phyloP scores from a whole-genome alignment of 2,329 filamentous ascomycete species.

The Dothideomycetidae sp. region DNA sequence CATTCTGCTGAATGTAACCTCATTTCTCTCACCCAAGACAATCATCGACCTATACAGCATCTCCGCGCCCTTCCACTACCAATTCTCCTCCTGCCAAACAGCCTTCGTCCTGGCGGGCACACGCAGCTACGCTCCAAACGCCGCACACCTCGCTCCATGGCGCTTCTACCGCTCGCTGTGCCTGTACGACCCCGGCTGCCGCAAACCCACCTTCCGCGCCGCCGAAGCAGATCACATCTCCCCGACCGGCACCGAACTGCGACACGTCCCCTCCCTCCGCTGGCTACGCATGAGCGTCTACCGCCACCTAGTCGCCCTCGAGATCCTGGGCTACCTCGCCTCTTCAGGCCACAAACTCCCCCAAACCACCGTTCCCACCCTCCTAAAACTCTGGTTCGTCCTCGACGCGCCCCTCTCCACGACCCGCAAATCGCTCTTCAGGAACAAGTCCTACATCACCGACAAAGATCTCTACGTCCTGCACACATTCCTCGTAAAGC shows the following conservation, averaged over 20 bases:
- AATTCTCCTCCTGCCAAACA: slow-evolving; percentile 45
- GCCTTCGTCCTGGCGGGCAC: slow-evolving; percentile 46
- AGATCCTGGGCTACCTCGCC: slow-evolving; percentile 50
- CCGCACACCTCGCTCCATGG: slow-evolving; percentile 46
- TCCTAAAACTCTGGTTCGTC: slow-evolving; percentile 56
- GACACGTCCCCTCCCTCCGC: slow-evolving; percentile 45
- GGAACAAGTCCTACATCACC: slow-evolving; percentile 40
- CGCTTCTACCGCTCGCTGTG: slow-evolving; percentile 43
- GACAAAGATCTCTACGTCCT: slow-evolving; percentile 46
- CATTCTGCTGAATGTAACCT: slow-evolving; percentile 41
- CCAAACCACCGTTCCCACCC: slow-evolving; percentile 13
- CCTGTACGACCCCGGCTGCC: slow-evolving; percentile 42
- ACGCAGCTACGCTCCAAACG: slow-evolving; percentile 38
- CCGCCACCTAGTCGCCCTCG: slow-evolving; percentile 41
- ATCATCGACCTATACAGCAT: slow-evolving; percentile 51
- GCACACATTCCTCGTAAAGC: slow-evolving; percentile 55
- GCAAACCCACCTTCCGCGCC: slow-evolving; percentile 11
- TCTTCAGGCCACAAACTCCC: slow-evolving; percentile 45
- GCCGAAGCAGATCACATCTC: not conserved
- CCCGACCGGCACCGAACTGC: slow-evolving; percentile 11
- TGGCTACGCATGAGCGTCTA: slow-evolving; percentile 55
- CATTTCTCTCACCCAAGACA: slow-evolving; percentile 40
- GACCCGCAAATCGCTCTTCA: slow-evolving; percentile 41
- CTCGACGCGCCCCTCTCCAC: slow-evolving; percentile 50
- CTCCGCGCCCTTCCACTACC: slow-evolving; percentile 46